Conservation (phyloP, 2,329 filamentous ascomycete species). For the Aspergillus latus region DNA sequence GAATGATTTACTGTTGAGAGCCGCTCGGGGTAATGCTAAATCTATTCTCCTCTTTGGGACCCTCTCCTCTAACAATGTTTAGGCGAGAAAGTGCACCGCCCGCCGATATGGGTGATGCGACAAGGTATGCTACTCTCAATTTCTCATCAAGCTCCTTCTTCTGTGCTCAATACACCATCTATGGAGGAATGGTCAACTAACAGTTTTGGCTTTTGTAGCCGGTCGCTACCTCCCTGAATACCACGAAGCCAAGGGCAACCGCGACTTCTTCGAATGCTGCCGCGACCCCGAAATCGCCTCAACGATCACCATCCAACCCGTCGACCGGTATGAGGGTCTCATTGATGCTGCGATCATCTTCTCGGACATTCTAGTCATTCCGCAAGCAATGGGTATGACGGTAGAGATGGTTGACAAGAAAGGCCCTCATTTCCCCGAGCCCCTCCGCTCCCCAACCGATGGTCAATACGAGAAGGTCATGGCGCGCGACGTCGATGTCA, state of each 20-base stretch:
- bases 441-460: slow-evolving; percentile 75
- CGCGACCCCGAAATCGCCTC: slow-evolving; percentile 89
- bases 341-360: slow-evolving; percentile 98
- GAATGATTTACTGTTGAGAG: slow-evolving; percentile 88
- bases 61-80: slow-evolving; percentile 21
- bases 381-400: slow-evolving; percentile 97
- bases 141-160: not conserved
- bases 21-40: slow-evolving; percentile 70
- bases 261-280: slow-evolving; percentile 98
- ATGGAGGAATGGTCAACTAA: not conserved
- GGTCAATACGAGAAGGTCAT: slow-evolving; percentile 79
- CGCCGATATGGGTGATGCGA: slow-evolving; percentile 99
- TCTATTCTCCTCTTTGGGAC: no score
- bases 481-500: slow-evolving; percentile 76
- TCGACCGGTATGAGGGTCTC: slow-evolving; percentile 85
- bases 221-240: slow-evolving; percentile 98
- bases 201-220: slow-evolving; percentile 53
- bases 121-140: slow-evolving; percentile 66
- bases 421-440: slow-evolving; percentile 88
- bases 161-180: not conserved
- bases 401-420: slow-evolving; percentile 99
- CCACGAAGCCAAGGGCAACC: slow-evolving; percentile 84
- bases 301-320: slow-evolving; percentile 87
- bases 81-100: slow-evolving; percentile 89
- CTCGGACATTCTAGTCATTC: slow-evolving; percentile 96